These are phyloP conservation scores for Plasmopara viticola DNA, from an alignment of 352 stramenopile species.

Conservation along the genomic window DNA sequence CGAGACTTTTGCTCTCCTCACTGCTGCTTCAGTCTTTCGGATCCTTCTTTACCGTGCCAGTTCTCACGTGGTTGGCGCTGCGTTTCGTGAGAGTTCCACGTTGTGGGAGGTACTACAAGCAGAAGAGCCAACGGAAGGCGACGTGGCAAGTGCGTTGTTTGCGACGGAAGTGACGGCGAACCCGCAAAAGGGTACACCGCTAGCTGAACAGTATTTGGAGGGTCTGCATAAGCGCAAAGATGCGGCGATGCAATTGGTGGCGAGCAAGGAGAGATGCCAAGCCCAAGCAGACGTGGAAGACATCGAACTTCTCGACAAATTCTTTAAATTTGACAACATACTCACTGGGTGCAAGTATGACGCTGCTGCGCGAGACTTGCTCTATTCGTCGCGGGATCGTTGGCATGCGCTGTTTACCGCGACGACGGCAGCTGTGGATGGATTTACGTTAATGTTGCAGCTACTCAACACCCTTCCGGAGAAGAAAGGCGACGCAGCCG, in stretches of 20 bases:
- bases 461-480: constrained; percentile 42
- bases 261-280: constrained; percentile 22
- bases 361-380: constrained; percentile 17
- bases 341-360: constrained; percentile 39
- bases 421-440: constrained; percentile 39
- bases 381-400: constrained; percentile 38
- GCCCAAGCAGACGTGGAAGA: constrained; percentile 31
- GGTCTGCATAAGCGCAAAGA: constrained; percentile 31
- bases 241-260: constrained; percentile 25
- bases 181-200: constrained; percentile 17
- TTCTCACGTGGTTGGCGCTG: constrained; percentile 19
- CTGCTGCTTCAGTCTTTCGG: constrained; percentile 37
- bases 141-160: constrained; percentile 24
- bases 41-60: constrained; percentile 46
- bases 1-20: constrained; percentile 42
- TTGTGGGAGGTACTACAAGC: constrained; percentile 32
- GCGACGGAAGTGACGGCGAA: constrained; percentile 12
- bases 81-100: constrained; percentile 14
- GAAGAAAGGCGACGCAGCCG: constrained; percentile 22
- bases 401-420: constrained; percentile 38
- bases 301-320: constrained; percentile 34
- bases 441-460: constrained; percentile 47
- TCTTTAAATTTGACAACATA: constrained; percentile 49
- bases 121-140: constrained; percentile 22
- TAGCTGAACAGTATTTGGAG: constrained; percentile 44